Conservation (phyloP, 2,329 filamentous ascomycete genomes). For the Aotearoamyces nothofagi region DNA sequence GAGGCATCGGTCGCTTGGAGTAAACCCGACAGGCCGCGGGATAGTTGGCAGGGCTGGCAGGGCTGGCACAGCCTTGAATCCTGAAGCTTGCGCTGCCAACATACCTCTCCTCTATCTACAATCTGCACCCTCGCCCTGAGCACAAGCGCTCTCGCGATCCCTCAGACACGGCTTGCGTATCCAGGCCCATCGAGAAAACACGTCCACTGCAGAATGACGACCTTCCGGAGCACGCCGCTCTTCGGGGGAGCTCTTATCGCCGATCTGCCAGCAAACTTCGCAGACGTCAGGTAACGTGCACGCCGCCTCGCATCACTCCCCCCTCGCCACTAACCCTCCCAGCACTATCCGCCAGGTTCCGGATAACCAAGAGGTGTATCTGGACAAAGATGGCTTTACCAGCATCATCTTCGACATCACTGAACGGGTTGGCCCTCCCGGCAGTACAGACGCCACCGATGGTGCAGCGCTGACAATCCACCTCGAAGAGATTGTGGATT, state of each 20-base stretch:
- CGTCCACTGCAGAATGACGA: slow-evolving; percentile 26
- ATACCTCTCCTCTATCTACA: too few species aligned
- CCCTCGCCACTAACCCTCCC: slow-evolving; percentile 3
- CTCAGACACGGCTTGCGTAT: not conserved
- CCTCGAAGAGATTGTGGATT: slow-evolving; percentile 52
- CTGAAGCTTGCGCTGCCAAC: too few species aligned
- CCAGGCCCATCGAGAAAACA: slow-evolving; percentile 2
- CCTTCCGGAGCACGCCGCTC: slow-evolving; percentile 42
- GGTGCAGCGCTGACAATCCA: slow-evolving; percentile 56
- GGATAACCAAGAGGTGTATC: slow-evolving; percentile 84
- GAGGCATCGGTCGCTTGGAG: not conserved
- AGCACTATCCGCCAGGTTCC: slow-evolving; percentile 63
- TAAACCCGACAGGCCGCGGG: not conserved
- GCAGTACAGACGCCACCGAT: slow-evolving; percentile 42
- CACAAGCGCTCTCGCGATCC: not conserved
- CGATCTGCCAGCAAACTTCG: slow-evolving; percentile 53
- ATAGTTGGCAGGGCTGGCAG: not conserved
- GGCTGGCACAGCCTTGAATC: not conserved
- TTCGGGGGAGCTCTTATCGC: slow-evolving; percentile 59
- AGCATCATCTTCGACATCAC: slow-evolving; percentile 85
- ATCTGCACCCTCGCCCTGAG: too few species aligned
- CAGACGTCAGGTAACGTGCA: slow-evolving; percentile 51
- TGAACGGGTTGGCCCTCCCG: slow-evolving; percentile 52
- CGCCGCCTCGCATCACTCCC: slow-evolving; percentile 1
- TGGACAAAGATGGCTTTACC: slow-evolving; percentile 70